Base-by-base conservation (phyloP, 345 rosid genomes). In the Nasturtium officinale region DNA sequence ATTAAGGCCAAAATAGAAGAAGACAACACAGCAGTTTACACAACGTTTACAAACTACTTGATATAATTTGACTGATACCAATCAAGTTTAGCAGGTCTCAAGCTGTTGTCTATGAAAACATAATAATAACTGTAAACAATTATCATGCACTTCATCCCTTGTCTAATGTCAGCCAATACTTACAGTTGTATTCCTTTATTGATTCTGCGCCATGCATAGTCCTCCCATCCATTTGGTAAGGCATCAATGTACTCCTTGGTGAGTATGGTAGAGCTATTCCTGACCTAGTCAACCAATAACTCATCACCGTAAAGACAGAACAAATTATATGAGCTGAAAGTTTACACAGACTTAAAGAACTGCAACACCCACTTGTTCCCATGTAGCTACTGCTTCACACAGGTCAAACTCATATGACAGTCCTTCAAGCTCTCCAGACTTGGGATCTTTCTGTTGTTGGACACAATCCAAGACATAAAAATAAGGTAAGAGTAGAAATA, bases 141-240 rank as follows among this genome's bases (percentile, higher is more conserved):
- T 18, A 51, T 18, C n/a, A 18, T 30, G 64, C 30, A 32, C 9
- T 43, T 23, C 33, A 52, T 30, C 2, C 3, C 42, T 33, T 45
- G 0, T 61, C 9, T 61, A 1, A 33, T 25, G 59, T 35, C 28
- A 18, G 69, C 40, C 9, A 71, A 62, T 26, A 83, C 99, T 78
- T 80, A 96, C 97, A 96, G 91, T 26, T 72, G 88, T 51, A 84
- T 77, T 82, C 97, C 98, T 78, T 90, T 92, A 76, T 96, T 96
- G 79, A 96, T 90, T 81, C 96, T 83, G 43, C 78, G 98, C 99
- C 99, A 96, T 0, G 98, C 98, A 68, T 90, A 92, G 43, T 92
- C 98, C 81, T 92, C 89, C 99, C 98, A 96, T 61, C 95, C 99
- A 81, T 87, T 87, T 35, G 95, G 96, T 54, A 92, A 82, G 81